Conservation (phyloP, 176 grass and related monocot species). For the Eleusine indica region DNA sequence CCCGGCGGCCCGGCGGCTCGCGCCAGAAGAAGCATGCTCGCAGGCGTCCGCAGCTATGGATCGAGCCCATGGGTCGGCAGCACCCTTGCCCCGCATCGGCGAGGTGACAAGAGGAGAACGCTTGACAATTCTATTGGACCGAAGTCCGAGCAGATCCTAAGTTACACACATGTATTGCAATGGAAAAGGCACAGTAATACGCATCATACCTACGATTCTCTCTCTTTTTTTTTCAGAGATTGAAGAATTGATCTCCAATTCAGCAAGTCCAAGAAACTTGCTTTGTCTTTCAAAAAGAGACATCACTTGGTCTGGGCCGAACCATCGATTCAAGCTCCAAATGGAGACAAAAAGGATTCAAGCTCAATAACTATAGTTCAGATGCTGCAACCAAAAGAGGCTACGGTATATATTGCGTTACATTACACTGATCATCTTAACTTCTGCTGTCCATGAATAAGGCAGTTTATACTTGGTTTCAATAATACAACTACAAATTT, state of each 20-base stretch:
- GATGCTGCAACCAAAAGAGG: not conserved
- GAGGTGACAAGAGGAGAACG: too few relatives aligned
- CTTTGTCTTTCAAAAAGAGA: not conserved
- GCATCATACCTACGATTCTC: too few relatives aligned
- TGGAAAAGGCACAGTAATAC: too few relatives aligned
- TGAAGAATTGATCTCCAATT: not conserved
- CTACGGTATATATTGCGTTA: not conserved
- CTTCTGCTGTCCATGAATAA: not conserved
- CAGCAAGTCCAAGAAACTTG: not conserved
- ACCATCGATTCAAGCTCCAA: not conserved
- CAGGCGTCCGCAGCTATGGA: too few relatives aligned
- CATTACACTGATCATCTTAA: not conserved
- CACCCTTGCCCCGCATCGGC: too few relatives aligned
- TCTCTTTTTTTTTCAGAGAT: not conserved
- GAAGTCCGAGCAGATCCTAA: too few relatives aligned
- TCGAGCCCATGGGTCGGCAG: too few relatives aligned
- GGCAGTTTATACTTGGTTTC: not conserved
- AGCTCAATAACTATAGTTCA: not conserved
- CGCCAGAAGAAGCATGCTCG: too few relatives aligned
- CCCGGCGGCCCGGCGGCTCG: too few relatives aligned
- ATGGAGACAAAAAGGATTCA: not conserved
- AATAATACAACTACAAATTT: not conserved
- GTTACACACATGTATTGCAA: too few relatives aligned
- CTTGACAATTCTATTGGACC: too few relatives aligned
- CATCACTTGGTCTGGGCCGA: not conserved